Conservation (phyloP, 2,329 filamentous ascomycete species). For the Cladosporium colombiae region DNA sequence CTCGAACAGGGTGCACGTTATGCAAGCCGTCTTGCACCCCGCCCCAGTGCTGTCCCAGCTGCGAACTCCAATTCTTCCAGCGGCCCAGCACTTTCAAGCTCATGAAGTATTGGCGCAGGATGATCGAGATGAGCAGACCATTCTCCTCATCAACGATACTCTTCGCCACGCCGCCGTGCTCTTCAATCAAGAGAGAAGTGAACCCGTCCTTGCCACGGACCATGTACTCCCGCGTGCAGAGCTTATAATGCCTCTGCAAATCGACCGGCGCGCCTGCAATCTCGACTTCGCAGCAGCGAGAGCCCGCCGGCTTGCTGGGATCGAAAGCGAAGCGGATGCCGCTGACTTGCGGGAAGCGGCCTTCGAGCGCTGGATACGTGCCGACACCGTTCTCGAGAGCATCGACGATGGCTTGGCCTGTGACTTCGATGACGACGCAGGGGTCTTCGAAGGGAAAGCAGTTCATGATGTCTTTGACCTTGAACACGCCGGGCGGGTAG, state of each 20-base stretch:
- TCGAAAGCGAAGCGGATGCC: slow-evolving; percentile 78
- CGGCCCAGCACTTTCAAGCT: slow-evolving; percentile 76
- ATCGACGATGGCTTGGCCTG: slow-evolving; percentile 71
- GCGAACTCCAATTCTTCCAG: slow-evolving; percentile 71
- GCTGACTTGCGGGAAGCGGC: slow-evolving; percentile 80
- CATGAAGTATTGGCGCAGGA: slow-evolving; percentile 90
- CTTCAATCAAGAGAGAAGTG: slow-evolving; percentile 70
- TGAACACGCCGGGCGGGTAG: slow-evolving; percentile 76
- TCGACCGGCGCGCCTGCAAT: slow-evolving; percentile 65
- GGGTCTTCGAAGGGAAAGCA: slow-evolving; percentile 88
- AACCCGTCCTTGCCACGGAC: slow-evolving; percentile 77
- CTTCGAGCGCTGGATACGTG: slow-evolving; percentile 79
- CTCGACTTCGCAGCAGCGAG: slow-evolving; percentile 63
- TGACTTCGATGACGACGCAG: slow-evolving; percentile 73
- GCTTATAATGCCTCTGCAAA: slow-evolving; percentile 63
- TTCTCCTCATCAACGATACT: slow-evolving; percentile 84
- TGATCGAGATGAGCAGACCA: slow-evolving; percentile 80
- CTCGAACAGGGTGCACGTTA: slow-evolving; percentile 44
- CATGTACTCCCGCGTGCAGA: slow-evolving; percentile 88
- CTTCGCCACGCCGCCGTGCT: slow-evolving; percentile 73
- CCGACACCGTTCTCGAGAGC: slow-evolving; percentile 83
- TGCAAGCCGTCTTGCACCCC: slow-evolving; percentile 64
- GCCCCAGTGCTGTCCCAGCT: slow-evolving; percentile 65
- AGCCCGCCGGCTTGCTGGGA: slow-evolving; percentile 59
- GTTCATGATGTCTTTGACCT: slow-evolving; percentile 57